Evolutionary conservation across 2,329 filamentous ascomycete species (phyloP), one percentile per base, ranked within the genome.

Genomic region (Alternaria novae-zelandiae): DNA sequence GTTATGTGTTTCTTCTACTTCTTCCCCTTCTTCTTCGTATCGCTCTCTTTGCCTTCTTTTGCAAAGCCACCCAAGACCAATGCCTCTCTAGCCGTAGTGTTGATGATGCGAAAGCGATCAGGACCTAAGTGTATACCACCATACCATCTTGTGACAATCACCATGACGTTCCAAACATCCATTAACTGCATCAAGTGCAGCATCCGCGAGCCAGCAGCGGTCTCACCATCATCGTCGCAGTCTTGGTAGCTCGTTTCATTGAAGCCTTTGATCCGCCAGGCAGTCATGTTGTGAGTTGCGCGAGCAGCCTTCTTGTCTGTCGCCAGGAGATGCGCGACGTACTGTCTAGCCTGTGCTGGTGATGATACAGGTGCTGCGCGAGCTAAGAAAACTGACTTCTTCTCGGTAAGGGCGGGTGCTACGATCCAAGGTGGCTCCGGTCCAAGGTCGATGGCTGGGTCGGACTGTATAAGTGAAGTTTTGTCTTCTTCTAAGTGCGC

Each of bases 191-290:
- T 91, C 28, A 99, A 83, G 82, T 97, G 93, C 64, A 98, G 81
- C 74, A 99, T 81, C 45, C 96, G 86, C 0, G 91, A 90, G 1
- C 96, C 96, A 0, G 96, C 96, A 6, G 96, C 96, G 25, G 92
- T 92, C 85, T 99, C 96, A 3, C 96, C 96, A 78, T 99, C 96
- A 74, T 99, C 96, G 73, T 99, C 92, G 76, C 91, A 97, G 80
- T 99, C 96, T 79, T 98, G 94, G 70, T 90, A 93, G 54, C 85
- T 86, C 5, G 83, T 82, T 67, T 81, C 82, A 60, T 83, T 85
- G 5, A 80, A 75, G 0, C 87, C 88, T 28, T 87, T 88, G 58
- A 98, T 94, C 11, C 96, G 88, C 92, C 94, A 98, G 2, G 95
- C 95, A 20, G 91, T 94, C 76, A 99, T 97, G 79, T 98, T 98